A percentile compares a stretch with the other conserved stretches of the same genome.
Evolutionary conservation across 371 early-diverging fungal genomes (phyloP).

Genomic region (Phascolomyces articulosus): DNA sequence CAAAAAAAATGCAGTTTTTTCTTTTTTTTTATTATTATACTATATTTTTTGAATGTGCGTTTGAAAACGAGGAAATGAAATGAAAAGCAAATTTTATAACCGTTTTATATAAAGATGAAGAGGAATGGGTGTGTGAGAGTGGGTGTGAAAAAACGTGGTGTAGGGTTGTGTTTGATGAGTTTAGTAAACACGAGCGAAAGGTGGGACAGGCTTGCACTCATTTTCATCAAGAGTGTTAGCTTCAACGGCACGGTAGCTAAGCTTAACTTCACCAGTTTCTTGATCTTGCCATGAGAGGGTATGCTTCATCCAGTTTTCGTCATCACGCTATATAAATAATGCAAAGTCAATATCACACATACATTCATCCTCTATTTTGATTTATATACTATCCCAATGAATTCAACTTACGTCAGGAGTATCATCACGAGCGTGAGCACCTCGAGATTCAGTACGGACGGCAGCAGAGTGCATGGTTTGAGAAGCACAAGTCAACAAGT

Average conservation of each 20-base stretch:
- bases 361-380: not conserved
- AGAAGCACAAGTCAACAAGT: conserved; percentile 94
- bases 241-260: conserved; percentile 86
- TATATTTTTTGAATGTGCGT: no score
- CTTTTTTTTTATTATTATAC: no score
- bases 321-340: conserved; percentile 67
- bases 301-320: conserved; percentile 98
- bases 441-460: conserved; percentile 96
- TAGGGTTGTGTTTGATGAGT: not conserved
- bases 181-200: conserved; percentile 94
- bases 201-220: conserved; percentile 94
- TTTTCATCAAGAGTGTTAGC: conserved; percentile 86
- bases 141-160: no score
- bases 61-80: no score
- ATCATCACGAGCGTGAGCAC: conserved; percentile 96
- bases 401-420: conserved; percentile 1
- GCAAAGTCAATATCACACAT: not conserved
- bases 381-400: no score
- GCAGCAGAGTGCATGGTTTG: conserved; percentile 97
- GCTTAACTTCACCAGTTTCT: conserved; percentile 75
- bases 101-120: not conserved
- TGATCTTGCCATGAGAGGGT: conserved; percentile 93
- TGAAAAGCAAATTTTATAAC: no score
- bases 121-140: no score
- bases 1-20: no score